These are phyloP conservation scores for Nepenthes alata DNA, from an alignment of 179 eudicot species.

Conservation along the genomic window DNA sequence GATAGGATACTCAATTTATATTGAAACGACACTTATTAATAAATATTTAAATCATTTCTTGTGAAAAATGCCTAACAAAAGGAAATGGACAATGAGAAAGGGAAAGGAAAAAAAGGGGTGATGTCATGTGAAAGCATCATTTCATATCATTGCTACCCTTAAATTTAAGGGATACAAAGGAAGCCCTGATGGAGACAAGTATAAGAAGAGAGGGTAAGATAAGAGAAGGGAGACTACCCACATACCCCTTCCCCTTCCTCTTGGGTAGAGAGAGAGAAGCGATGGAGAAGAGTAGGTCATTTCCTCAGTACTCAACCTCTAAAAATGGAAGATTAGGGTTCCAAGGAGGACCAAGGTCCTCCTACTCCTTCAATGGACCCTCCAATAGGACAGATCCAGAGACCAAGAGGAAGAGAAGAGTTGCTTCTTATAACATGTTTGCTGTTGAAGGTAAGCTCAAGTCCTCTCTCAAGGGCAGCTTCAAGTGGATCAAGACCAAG, in stretches of 20 bases:
- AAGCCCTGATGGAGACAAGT: neutral
- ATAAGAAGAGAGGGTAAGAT: neutral
- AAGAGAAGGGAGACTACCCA: too few species aligned
- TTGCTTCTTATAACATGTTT: conserved; percentile 58
- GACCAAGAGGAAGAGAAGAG: conserved; percentile 59
- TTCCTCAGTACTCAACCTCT: conserved; percentile 27
- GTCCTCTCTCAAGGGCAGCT: conserved; percentile 45
- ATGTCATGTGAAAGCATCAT: too few species aligned
- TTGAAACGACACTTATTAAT: too few species aligned
- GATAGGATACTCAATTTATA: too few species aligned
- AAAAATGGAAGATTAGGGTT: conserved; percentile 27
- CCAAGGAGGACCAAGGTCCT: conserved; percentile 31
- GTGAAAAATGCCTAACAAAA: too few species aligned
- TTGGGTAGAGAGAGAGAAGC: neutral
- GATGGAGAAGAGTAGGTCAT: conserved; percentile 48
- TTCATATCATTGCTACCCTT: too few species aligned
- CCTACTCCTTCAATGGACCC: conserved; percentile 54
- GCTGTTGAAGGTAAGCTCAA: conserved; percentile 60
- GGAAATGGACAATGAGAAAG: too few species aligned
- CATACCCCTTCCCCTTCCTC: too few species aligned
- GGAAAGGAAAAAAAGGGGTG: too few species aligned
- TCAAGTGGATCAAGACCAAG: conserved; percentile 75
- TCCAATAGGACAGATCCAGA: conserved; percentile 32
- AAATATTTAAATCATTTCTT: too few species aligned
- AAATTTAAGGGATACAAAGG: neutral